A percentile compares a stretch with the other conserved stretches of the same genome.
phyloP scores from a whole-genome alignment of 179 eudicot genomes.

The Patellifolia procumbens region DNA sequence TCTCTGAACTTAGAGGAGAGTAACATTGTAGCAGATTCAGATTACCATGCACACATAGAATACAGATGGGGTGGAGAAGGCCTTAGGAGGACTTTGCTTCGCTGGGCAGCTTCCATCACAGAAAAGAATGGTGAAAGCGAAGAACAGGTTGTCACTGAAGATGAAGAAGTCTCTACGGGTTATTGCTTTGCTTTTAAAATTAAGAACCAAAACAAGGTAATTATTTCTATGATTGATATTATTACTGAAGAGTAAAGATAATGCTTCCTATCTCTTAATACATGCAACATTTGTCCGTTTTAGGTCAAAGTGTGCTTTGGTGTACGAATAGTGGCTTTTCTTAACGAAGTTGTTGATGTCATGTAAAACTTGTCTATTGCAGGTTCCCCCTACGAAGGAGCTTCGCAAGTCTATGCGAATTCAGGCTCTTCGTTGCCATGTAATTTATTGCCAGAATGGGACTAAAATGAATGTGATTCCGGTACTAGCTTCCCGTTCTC shows the following conservation, averaged over 20 bases:
- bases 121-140: conserved; percentile 43
- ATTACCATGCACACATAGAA: conserved; percentile 74
- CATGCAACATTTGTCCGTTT: no score
- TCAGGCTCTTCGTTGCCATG: conserved; percentile 85
- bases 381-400: conserved; percentile 82
- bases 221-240: not conserved
- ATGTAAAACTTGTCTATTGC: conserved; percentile 15
- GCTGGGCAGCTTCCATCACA: conserved; percentile 53
- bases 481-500: conserved; percentile 87
- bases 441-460: conserved; percentile 69
- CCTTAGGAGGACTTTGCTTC: conserved; percentile 67
- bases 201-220: conserved; percentile 44
- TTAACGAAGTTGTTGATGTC: not conserved
- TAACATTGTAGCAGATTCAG: conserved; percentile 50
- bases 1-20: conserved; percentile 37
- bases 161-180: conserved; percentile 46
- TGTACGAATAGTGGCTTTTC: not conserved
- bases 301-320: not conserved
- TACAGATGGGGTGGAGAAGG: conserved; percentile 97
- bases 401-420: conserved; percentile 69
- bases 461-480: conserved; percentile 77
- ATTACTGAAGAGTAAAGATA: no score
- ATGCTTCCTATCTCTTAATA: no score
- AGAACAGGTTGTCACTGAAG: conserved; percentile 48
- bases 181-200: conserved; percentile 45